These are phyloP conservation scores for Pinus albicaulis DNA, from an alignment of 75 land plant genomes.

Conservation along the genomic window DNA sequence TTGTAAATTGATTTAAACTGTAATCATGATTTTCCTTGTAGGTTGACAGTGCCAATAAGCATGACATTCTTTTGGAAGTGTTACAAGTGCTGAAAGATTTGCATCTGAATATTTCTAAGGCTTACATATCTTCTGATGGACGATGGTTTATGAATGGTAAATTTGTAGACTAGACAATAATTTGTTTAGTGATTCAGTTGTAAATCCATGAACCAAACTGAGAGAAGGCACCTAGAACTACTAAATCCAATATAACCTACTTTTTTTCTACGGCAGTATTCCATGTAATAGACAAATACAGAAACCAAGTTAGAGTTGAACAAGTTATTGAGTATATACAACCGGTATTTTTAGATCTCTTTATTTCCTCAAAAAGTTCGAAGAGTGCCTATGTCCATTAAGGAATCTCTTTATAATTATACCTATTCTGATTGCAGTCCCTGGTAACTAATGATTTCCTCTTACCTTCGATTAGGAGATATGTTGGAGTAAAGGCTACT, in stretches of 20 bases:
- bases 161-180: background rate
- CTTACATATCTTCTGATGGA: conserved; percentile 75
- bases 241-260: background rate
- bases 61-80: conserved; percentile 64
- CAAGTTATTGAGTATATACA: no score
- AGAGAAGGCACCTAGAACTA: background rate
- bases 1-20: background rate
- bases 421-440: background rate
- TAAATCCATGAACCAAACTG: background rate
- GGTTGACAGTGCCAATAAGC: conserved; percentile 70
- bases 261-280: background rate
- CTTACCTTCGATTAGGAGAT: no score
- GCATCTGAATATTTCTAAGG: conserved; percentile 60
- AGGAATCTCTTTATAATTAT: no score
- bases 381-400: no score
- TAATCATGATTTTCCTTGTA: background rate
- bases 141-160: conserved; percentile 53
- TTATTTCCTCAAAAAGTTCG: background rate
- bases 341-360: background rate
- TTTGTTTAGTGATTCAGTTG: background rate
- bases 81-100: conserved; percentile 68
- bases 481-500: no score
- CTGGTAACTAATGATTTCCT: no score
- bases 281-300: no score
- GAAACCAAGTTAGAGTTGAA: no score